A percentile compares a stretch with the other conserved stretches of the same genome.
phyloP scores from a whole-genome alignment of 73 alveolate genomes.

The Urostyla sp. region DNA sequence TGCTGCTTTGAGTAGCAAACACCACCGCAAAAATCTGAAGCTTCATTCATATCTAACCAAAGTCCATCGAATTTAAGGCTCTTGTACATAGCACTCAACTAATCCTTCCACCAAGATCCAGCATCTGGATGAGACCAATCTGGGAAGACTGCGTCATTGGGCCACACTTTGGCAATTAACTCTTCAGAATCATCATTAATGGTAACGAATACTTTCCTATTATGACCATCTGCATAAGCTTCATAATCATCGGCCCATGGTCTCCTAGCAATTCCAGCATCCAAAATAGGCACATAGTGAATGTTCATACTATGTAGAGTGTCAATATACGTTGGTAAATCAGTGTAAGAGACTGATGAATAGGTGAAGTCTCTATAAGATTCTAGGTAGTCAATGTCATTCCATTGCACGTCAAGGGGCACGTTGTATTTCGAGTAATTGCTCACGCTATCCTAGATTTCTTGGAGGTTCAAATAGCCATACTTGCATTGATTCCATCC shows the following conservation, averaged over 20 bases:
- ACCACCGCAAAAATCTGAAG: conserved; percentile 87
- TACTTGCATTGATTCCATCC: conserved; percentile 98
- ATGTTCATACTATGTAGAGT: conserved; percentile 63
- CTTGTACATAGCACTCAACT: conserved; percentile 74
- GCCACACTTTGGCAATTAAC: conserved; percentile 85
- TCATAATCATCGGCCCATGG: conserved; percentile 59
- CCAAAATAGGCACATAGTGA: conserved; percentile 92
- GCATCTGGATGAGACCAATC: conserved; percentile 76
- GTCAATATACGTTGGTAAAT: conserved; percentile 23
- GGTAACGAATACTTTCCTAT: conserved; percentile 80
- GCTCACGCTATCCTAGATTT: conserved; percentile 73
- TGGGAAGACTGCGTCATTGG: conserved; percentile 83
- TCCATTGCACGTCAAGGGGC: conserved; percentile 97
- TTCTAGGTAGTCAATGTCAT: conserved; percentile 96
- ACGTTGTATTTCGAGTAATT: conserved; percentile 74
- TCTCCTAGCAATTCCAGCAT: conserved; percentile 85
- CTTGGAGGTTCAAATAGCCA: conserved; percentile 87
- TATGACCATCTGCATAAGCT: conserved; percentile 74
- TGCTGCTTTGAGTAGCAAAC: conserved; percentile 70
- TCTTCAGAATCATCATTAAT: conserved; percentile 77
- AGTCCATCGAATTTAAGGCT: conserved; percentile 91
- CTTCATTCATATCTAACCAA: conserved; percentile 99
- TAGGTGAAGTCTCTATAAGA: conserved; percentile 84
- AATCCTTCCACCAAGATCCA: conserved; percentile 73
- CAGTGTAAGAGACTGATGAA: conserved; percentile 22